Conservation (phyloP, 352 stramenopile genomes). For the Pythium rishiriense region DNA sequence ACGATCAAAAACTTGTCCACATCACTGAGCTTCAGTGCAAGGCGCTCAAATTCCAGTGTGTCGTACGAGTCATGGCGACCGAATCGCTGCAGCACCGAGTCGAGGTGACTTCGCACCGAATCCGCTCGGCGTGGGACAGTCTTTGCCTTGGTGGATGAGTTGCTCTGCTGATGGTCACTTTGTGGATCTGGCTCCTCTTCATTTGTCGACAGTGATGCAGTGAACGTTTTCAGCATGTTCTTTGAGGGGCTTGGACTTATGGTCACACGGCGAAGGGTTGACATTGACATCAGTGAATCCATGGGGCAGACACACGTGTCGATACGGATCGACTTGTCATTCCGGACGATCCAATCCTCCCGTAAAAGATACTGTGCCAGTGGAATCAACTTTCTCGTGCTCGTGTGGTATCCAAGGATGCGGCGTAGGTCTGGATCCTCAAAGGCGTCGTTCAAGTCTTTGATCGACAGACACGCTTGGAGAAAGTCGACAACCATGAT, state of each 20-base stretch:
- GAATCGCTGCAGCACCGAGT: not conserved
- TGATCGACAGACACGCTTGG: conserved; percentile 11
- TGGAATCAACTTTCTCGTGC: not conserved
- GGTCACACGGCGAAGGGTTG: not conserved
- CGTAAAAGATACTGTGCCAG: conserved; percentile 6
- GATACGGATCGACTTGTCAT: conserved; percentile 3
- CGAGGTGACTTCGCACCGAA: not conserved
- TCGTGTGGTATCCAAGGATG: conserved; percentile 21
- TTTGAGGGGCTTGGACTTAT: no score
- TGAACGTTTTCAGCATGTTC: no score
- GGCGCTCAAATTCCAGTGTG: not conserved
- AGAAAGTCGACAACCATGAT: conserved; percentile 30
- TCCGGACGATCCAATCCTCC: not conserved
- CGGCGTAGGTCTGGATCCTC: conserved; percentile 68
- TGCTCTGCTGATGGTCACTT: no score
- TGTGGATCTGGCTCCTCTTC: no score
- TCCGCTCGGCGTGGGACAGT: no score
- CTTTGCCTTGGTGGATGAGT: no score
- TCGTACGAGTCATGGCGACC: not conserved
- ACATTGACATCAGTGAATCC: not conserved
- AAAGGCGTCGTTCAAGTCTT: conserved; percentile 26
- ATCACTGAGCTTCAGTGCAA: not conserved
- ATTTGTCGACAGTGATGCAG: no score
- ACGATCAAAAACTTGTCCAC: conserved; percentile 9
- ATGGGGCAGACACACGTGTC: not conserved